A percentile compares a stretch with the other conserved stretches of the same genome.
Evolutionary conservation across 1,284 basidiomycete species (phyloP).

Genomic region (Rhodotorula sp.): DNA sequence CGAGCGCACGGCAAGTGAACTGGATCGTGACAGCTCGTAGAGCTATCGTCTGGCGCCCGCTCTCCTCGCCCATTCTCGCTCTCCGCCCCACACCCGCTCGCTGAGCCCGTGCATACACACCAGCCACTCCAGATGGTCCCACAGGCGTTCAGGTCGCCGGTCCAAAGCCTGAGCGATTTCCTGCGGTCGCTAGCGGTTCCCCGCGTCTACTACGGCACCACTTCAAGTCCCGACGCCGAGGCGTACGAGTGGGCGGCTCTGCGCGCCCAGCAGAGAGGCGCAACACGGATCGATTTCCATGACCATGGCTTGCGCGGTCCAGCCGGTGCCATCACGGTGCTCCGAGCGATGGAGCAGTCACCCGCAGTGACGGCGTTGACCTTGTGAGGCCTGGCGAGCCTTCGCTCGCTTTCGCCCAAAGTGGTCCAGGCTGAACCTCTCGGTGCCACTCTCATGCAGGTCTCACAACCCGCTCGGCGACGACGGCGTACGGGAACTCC

Average conservation of each 20-base stretch:
- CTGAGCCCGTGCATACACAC: no score
- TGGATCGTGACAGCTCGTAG: no score
- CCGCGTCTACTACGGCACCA: slow-evolving; percentile 4
- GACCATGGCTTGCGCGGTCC: slow-evolving; percentile 22
- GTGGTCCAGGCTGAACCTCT: background rate
- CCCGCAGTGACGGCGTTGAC: slow-evolving; percentile 23
- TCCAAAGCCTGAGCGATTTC: slow-evolving; percentile 23
- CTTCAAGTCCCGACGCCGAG: background rate
- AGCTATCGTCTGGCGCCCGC: no score
- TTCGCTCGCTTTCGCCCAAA: background rate
- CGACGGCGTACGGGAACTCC: slow-evolving; percentile 28
- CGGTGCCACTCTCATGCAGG: background rate
- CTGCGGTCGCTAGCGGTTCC: slow-evolving; percentile 28
- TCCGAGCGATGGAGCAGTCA: slow-evolving; percentile 25
- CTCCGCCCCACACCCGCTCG: no score
- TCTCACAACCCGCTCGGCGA: slow-evolving; percentile 34
- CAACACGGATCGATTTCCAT: slow-evolving; percentile 35
- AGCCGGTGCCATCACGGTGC: slow-evolving; percentile 15
- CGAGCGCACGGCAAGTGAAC: no score
- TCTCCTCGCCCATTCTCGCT: no score
- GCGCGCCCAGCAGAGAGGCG: slow-evolving; percentile 22
- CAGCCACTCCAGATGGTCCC: background rate
- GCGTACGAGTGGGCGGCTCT: slow-evolving; percentile 32
- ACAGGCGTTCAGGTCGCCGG: slow-evolving; percentile 11
- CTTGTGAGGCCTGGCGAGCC: slow-evolving; percentile 2